These are phyloP conservation scores for Fragilaria radians DNA, from an alignment of 108 stramenopile genomes.

Conservation along the genomic window DNA sequence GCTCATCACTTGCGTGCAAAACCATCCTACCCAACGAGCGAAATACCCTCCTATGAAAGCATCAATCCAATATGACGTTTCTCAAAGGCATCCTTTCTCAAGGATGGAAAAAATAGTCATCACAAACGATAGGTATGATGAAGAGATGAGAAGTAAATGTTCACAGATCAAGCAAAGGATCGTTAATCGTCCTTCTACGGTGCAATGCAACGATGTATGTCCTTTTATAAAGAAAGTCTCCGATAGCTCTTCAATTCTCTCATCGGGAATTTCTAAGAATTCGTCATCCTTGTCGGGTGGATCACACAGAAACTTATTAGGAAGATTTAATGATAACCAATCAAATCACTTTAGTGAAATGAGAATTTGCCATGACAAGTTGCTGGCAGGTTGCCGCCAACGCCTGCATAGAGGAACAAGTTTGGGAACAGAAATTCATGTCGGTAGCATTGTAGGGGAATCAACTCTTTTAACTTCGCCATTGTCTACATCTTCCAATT, in stretches of 20 bases:
- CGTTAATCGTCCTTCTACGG: too few relatives aligned
- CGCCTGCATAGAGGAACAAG: not conserved
- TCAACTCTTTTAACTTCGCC: not conserved
- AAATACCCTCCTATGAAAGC: not conserved
- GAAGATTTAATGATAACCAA: not conserved
- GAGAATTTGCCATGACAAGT: not conserved
- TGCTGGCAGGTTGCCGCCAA: not conserved
- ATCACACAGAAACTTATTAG: not conserved
- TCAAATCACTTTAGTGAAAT: not conserved
- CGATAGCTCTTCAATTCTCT: not conserved
- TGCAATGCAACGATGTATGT: too few relatives aligned
- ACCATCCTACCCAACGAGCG: not conserved
- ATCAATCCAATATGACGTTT: not conserved
- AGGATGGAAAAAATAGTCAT: not conserved
- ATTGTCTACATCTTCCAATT: not conserved
- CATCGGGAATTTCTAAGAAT: not conserved
- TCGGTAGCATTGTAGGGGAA: constrained; percentile 1
- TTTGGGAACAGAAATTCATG: not conserved
- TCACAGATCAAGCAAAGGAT: too few relatives aligned
- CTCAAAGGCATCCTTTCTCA: not conserved
- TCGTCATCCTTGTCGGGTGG: not conserved
- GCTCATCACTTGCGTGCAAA: not conserved
- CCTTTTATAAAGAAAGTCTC: not conserved
- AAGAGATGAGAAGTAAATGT: not conserved
- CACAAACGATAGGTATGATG: not conserved